These are phyloP conservation scores for Penicillium lagena DNA, from an alignment of 495 filamentous ascomycete species.

Conservation along the genomic window DNA sequence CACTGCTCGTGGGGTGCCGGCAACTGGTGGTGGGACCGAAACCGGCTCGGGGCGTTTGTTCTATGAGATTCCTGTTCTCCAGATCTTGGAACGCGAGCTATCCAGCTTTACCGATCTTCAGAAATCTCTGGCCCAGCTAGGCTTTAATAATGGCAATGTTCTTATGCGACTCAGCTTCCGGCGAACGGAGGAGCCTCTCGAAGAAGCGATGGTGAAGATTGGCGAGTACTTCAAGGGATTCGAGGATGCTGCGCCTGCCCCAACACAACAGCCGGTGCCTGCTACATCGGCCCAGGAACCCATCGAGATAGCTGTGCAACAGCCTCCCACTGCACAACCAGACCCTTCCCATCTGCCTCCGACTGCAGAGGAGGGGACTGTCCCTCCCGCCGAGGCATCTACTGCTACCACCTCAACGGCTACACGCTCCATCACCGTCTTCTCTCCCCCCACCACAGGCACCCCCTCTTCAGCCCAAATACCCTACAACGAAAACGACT, in stretches of 20 bases:
- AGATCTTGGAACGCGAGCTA: conserved; percentile 72
- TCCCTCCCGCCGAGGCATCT: conserved; percentile 9
- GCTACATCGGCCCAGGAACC: conserved; percentile 8
- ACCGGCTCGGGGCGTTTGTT: conserved; percentile 60
- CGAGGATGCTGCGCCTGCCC: conserved; percentile 24
- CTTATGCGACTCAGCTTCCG: conserved; percentile 72
- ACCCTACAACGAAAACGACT: conserved; percentile 64
- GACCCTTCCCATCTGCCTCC: too few relatives aligned
- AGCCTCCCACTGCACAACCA: background rate
- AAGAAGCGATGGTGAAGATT: conserved; percentile 80
- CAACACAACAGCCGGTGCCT: conserved; percentile 5
- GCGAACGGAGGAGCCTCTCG: conserved; percentile 68
- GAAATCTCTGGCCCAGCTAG: conserved; percentile 80
- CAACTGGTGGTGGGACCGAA: conserved; percentile 45
- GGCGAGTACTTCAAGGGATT: conserved; percentile 54
- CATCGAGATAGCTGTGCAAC: conserved; percentile 8
- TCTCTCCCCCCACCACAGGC: conserved; percentile 59
- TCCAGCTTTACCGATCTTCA: conserved; percentile 73
- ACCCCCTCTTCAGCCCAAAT: conserved; percentile 69
- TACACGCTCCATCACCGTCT: conserved; percentile 59
- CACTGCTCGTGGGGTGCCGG: conserved; percentile 68
- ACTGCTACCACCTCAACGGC: conserved; percentile 11
- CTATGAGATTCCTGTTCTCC: conserved; percentile 80
- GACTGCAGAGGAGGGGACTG: too few relatives aligned
- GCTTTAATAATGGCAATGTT: conserved; percentile 74